Percentiles rank a stretch among this genome's conserved stretches.
These are phyloP conservation scores for Gamsiella multidivaricata DNA, from an alignment of 192 early-diverging fungal genomes.

Conservation along the genomic window DNA sequence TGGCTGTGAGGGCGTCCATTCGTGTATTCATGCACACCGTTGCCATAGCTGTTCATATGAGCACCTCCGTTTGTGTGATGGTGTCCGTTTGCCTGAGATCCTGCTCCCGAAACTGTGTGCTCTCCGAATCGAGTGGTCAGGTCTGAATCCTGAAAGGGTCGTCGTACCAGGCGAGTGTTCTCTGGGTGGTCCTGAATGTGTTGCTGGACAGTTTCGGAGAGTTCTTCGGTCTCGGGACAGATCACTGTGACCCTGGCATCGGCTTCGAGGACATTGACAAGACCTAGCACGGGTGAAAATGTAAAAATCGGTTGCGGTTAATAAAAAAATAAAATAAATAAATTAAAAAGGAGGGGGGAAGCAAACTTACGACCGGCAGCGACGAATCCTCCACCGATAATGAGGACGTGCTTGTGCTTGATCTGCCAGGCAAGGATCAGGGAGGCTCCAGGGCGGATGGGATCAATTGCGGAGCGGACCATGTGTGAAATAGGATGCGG, in stretches of 20 bases:
- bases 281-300: conserved; percentile 13
- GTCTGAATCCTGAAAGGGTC: conserved; percentile 60
- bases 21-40: too few species aligned
- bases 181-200: conserved; percentile 71
- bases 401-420: conserved; percentile 78
- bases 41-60: too few species aligned
- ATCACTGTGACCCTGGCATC: conserved; percentile 84
- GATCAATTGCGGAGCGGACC: conserved; percentile 49
- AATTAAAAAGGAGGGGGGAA: neutral
- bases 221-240: conserved; percentile 65
- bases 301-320: neutral
- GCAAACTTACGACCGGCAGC: conserved; percentile 75
- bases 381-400: conserved; percentile 90
- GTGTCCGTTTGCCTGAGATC: neutral
- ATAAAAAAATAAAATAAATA: neutral
- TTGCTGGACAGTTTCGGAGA: conserved; percentile 73
- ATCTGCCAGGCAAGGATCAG: conserved; percentile 88
- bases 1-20: neutral
- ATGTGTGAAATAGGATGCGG: conserved; percentile 11
- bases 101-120: neutral
- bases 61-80: too few species aligned
- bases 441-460: conserved; percentile 75
- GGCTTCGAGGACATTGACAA: conserved; percentile 83
- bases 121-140: conserved; percentile 50
- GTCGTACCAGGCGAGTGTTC: conserved; percentile 51